phyloP scores from a whole-genome alignment of 768 basidiomycete genomes.

The Lactarius akahatsu region DNA sequence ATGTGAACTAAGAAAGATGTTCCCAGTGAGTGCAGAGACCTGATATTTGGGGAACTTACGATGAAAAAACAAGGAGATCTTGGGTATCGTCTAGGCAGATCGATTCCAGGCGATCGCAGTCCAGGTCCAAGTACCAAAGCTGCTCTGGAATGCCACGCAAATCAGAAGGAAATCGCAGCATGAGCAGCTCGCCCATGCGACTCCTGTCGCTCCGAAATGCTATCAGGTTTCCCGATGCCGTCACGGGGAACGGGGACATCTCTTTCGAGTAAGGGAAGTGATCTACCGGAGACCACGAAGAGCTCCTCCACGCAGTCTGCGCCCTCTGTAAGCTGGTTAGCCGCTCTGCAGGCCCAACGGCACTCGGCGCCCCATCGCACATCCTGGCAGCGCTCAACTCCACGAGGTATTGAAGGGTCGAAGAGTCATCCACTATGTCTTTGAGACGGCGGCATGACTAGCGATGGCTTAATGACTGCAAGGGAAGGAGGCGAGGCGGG shows the following conservation, averaged over 20 bases:
- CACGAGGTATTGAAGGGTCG: conserved; percentile 5
- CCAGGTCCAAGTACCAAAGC: conserved; percentile 9
- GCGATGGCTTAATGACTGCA: not conserved
- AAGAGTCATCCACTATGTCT: conserved; percentile 4
- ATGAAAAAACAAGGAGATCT: conserved; percentile 14
- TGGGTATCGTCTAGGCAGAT: conserved; percentile 9
- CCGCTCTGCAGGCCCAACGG: not conserved
- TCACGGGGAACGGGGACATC: conserved; percentile 2
- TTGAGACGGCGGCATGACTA: conserved; percentile 16
- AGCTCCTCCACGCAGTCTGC: conserved; percentile 6
- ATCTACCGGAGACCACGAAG: conserved; percentile 5
- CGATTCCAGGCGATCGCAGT: not conserved
- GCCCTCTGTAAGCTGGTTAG: not conserved
- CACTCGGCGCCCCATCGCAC: conserved; percentile 3
- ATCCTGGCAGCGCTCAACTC: conserved; percentile 10
- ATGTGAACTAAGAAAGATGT: not conserved
- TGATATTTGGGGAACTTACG: not conserved
- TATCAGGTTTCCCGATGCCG: conserved; percentile 9
- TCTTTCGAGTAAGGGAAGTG: not conserved
- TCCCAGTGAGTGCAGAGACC: not conserved
- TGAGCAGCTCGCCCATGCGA: not conserved
- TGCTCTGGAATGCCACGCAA: conserved; percentile 9
- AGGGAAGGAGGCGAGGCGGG: not conserved
- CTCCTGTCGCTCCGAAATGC: conserved; percentile 7
- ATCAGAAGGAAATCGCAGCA: conserved; percentile 16